Base-by-base conservation (phyloP, 139 green algal genomes). In the Volvox africanus region DNA sequence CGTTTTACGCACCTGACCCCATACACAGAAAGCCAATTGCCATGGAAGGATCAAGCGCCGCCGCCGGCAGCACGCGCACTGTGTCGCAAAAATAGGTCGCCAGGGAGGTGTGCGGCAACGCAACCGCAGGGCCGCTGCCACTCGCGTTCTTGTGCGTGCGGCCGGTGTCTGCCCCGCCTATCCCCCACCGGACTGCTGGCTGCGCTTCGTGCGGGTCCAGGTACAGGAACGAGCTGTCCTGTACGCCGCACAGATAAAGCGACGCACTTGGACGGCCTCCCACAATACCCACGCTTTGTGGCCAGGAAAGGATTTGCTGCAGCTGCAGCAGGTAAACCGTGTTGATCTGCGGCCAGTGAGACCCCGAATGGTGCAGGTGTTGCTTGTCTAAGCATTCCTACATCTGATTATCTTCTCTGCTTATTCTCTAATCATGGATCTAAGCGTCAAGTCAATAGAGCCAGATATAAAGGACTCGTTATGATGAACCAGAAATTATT, bases 201-300 rank as follows among this genome's bases (percentile, higher is more conserved):
- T 98, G 97, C 30, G 93, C 85, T 30, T 96, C 92, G 80, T 99
- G 97, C 1, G 97, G 97, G 91, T 99, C 97, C 73, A 99, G 88
- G 89, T 97, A 98, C 19, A 99, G 30, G 71, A 98, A 78, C 22
- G 88, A 67, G 33, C 21, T 28, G 18, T 86, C 87, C 76, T 91
- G 87, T 33, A 79, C 33, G 65, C 98, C 98, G 5, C 99, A 86
- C 75, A 99, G 97, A 92, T 97, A 99, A n/a, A 98, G 92, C 5
- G 96, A 98, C 76, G 95, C 94, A 80, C 91, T 86, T 19, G 98
- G 97, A 1, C 97, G 95, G 33, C 98, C 98, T 0, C 98, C 98
- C 30, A 99, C 95, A 37, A 99, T 98, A 90, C 98, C 98, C 12
- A 99, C 93, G 88, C 91, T 97, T 92, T 99, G 97, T 0, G 96